Percentiles rank a stretch among this genome's conserved stretches.
Evolutionary conservation across 164 flowering plant genomes (phyloP).

Genomic region (Stephania yunnanensis): DNA sequence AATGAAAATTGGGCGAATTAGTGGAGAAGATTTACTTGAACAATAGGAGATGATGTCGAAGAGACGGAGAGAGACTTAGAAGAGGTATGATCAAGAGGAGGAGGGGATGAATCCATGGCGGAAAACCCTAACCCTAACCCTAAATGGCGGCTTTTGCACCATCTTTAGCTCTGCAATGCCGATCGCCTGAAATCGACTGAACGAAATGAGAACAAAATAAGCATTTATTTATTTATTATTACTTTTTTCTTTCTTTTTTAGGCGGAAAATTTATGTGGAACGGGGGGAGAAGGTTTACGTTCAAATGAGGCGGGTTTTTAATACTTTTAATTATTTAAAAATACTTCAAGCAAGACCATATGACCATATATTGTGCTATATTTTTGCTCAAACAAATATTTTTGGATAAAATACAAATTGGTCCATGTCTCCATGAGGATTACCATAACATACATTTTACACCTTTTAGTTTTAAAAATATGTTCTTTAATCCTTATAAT

Average conservation of each 20-base stretch:
- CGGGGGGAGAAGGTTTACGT: background rate
- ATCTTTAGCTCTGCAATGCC: conserved; percentile 3
- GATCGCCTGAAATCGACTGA: conserved; percentile 16
- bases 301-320: background rate
- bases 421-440: no score
- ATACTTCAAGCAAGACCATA: no score
- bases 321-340: no score
- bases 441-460: no score
- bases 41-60: conserved; percentile 20
- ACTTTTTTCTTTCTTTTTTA: background rate
- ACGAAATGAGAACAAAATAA: background rate
- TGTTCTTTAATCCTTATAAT: no score
- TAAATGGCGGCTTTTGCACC: conserved; percentile 4
- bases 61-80: background rate
- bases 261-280: background rate
- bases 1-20: background rate
- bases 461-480: no score
- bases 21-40: conserved; percentile 24
- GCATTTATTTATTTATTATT: background rate
- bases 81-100: conserved; percentile 24
- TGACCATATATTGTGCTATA: no score
- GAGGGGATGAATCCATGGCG: conserved; percentile 26
- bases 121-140: conserved; percentile 21
- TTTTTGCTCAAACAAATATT: no score
- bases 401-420: no score